Evolutionary conservation across 1,139 yeast genomes (phyloP), one percentile per base, ranked within the genome.

Genomic region (Yamadazyma triangularis): DNA sequence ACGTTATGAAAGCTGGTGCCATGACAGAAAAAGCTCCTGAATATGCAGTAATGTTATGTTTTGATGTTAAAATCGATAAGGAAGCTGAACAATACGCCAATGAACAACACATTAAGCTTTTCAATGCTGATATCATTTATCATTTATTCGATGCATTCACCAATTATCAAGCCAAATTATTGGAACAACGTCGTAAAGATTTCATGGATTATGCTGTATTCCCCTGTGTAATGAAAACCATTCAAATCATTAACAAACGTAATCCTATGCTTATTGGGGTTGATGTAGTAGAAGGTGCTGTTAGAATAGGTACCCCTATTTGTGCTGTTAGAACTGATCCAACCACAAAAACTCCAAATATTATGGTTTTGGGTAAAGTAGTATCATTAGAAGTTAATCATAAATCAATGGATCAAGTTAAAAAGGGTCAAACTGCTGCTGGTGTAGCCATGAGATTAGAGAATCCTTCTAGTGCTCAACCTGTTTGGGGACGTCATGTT

Each of bases 221-320:
- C 79, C 99, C 98, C 47, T 85, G 95, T 70, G 96, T 89, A 20
- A 68, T 91, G 64, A 86, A 86, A 63, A 91, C 96, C 14, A 64
- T 91, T 45, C 97, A 93, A 68, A 88, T 93, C 53, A 93, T 91
- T 60, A 93, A 93, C 78, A 91, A 91, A 71, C 86, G 98, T 67
- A 88, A 89, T 60, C 99, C 99, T 38, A 91, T 91, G 97, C 88
- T 91, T 53, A 85, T 91, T 55, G 99, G 99, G 77, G 97, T 91
- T 39, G 99, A 91, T 58, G 95, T 91, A 41, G 60, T 76, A 32
- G 97, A 91, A 58, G 99, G 99, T 50, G 72, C 85, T 25, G 73
- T 93, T 29, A 78, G 91, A 44, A 59, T 85, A 30, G 98, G 98
- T 36, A 89, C 98, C 2, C 98, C 99, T 44, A 87, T 91, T 41